A percentile compares a stretch with the other conserved stretches of the same genome.
phyloP scores from a whole-genome alignment of 2,329 filamentous ascomycete species.

The Colletotrichum sp. region DNA sequence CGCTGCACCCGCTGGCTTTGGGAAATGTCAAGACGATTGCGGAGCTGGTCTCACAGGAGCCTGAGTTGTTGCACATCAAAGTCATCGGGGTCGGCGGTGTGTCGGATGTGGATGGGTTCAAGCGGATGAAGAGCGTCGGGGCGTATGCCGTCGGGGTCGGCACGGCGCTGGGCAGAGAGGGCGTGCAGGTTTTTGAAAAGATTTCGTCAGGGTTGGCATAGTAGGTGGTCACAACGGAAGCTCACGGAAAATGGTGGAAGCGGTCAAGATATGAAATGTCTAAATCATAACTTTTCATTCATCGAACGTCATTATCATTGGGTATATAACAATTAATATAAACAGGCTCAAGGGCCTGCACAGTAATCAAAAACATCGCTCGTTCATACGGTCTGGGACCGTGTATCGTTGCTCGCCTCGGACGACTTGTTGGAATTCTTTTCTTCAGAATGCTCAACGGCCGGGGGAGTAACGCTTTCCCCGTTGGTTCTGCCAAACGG shows the following conservation, averaged over 20 bases:
- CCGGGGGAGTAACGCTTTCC: slow-evolving; percentile 12
- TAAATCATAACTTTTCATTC: background rate
- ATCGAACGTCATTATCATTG: slow-evolving; percentile 18
- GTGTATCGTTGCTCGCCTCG: slow-evolving; percentile 11
- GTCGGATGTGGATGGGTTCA: slow-evolving; percentile 63
- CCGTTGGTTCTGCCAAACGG: slow-evolving; percentile 9
- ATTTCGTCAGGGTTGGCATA: slow-evolving; percentile 41
- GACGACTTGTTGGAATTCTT: slow-evolving; percentile 13
- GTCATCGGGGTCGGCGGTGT: slow-evolving; percentile 80
- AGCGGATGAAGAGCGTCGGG: slow-evolving; percentile 70
- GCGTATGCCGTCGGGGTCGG: slow-evolving; percentile 72
- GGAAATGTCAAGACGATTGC: slow-evolving; percentile 78
- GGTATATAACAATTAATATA: slow-evolving; percentile 21
- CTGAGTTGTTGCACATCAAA: slow-evolving; percentile 55
- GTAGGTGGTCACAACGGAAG: background rate
- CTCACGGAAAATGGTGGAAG: background rate
- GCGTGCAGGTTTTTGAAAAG: slow-evolving; percentile 64
- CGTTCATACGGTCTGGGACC: slow-evolving; percentile 10
- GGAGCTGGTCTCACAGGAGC: slow-evolving; percentile 56
- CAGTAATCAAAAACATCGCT: background rate
- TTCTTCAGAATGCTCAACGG: slow-evolving; percentile 13
- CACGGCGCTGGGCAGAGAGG: slow-evolving; percentile 70
- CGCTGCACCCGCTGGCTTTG: slow-evolving; percentile 74
- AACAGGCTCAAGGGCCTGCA: background rate
- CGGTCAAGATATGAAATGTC: background rate